Conservation (phyloP, 2,329 filamentous ascomycete species). For the Ramichloridium luteum region DNA sequence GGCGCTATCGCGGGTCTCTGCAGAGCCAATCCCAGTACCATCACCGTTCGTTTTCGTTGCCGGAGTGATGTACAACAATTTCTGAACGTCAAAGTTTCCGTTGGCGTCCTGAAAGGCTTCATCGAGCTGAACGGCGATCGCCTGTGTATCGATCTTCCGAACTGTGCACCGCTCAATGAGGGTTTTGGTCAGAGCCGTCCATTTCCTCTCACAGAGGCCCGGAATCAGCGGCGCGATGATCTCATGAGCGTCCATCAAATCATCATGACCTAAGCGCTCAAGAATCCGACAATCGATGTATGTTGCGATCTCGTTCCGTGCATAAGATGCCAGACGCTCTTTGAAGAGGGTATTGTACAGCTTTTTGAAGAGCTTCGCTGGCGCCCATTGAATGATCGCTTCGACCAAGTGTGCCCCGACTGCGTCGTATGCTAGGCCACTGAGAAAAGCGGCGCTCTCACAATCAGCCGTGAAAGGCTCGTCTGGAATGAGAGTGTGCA, state of each 20-base stretch:
- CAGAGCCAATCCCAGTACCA: conserved; percentile 7
- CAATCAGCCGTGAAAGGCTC: conserved; percentile 61
- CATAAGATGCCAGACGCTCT: conserved; percentile 63
- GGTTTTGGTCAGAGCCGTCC: conserved; percentile 67
- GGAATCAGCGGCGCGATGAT: conserved; percentile 62
- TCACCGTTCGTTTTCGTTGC: conserved; percentile 7
- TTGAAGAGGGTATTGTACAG: conserved; percentile 72
- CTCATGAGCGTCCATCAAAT: conserved; percentile 60
- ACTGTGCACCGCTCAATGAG: conserved; percentile 72
- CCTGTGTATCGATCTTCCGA: conserved; percentile 46
- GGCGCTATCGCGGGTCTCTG: conserved; percentile 6
- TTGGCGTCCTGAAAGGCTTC: conserved; percentile 41
- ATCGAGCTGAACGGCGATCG: conserved; percentile 46
- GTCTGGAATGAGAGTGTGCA: conserved; percentile 68
- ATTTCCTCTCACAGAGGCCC: conserved; percentile 58
- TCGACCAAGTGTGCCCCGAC: conserved; percentile 86
- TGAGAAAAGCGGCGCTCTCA: conserved; percentile 69
- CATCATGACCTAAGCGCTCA: conserved; percentile 74
- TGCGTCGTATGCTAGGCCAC: conserved; percentile 75
- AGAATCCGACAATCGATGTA: conserved; percentile 78
- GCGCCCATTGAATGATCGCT: conserved; percentile 65
- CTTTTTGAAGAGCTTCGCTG: conserved; percentile 82
- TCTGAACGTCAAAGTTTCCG: conserved; percentile 40
- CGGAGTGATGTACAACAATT: conserved; percentile 42
- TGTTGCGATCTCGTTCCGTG: conserved; percentile 79